phyloP scores from a whole-genome alignment of 1,284 basidiomycete genomes.

The Sphaerobolus stellatus region DNA sequence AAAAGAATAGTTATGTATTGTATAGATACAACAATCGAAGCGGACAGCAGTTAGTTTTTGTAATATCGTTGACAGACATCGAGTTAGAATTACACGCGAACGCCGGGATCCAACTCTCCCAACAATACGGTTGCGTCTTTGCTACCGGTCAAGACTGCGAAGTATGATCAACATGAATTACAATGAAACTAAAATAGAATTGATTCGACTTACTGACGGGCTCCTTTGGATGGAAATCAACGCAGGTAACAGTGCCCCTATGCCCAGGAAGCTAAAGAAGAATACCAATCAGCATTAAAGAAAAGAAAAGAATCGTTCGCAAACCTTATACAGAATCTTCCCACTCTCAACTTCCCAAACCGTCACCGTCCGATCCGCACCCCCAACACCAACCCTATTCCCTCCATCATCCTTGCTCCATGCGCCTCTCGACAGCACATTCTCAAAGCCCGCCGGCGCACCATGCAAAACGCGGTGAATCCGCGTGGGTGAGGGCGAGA shows the following conservation, averaged over 20 bases:
- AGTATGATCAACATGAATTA: conserved; percentile 9
- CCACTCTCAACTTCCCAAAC: conserved; percentile 92
- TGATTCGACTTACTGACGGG: conserved; percentile 71
- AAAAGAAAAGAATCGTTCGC: conserved; percentile 20
- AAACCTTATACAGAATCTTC: conserved; percentile 81
- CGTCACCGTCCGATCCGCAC: conserved; percentile 82
- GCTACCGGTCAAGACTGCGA: conserved; percentile 76
- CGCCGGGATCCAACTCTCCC: conserved; percentile 76
- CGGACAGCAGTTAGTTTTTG: too few species aligned
- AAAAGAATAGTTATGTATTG: too few species aligned
- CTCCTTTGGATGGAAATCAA: conserved; percentile 90
- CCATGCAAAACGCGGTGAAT: conserved; percentile 80
- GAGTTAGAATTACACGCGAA: conserved; percentile 28
- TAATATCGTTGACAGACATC: too few species aligned
- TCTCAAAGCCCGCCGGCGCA: conserved; percentile 89
- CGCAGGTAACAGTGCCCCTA: conserved; percentile 87
- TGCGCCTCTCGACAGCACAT: conserved; percentile 72
- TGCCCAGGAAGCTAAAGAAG: conserved; percentile 77
- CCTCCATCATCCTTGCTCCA: conserved; percentile 82
- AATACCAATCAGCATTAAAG: not conserved
- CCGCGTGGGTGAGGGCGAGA: conserved; percentile 78
- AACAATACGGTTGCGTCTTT: conserved; percentile 88
- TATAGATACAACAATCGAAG: too few species aligned
- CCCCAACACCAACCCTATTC: conserved; percentile 71
- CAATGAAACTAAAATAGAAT: conserved; percentile 4